Evolutionary conservation across 2,329 filamentous ascomycete genomes (phyloP), one percentile per base, ranked within the genome.

Genomic region (Fusarium torulosum): DNA sequence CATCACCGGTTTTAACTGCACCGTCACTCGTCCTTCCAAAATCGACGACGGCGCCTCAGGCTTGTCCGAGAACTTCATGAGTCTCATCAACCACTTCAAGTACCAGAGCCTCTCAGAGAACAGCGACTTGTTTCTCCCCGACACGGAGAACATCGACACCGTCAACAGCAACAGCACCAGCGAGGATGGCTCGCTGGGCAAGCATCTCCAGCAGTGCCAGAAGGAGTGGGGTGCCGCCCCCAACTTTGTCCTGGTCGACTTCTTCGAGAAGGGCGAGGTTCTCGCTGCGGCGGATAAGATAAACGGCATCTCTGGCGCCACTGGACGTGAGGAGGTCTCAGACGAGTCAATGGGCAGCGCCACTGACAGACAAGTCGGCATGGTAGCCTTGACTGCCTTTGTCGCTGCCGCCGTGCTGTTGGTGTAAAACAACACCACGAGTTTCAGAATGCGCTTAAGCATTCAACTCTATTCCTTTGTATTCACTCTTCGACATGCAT

Each of bases 21-120:
- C 83, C 0, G 83, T 92, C 6, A 83, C 91, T 73, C 88, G 92
- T 1, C 92, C 92, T 0, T 78, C 83, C 0, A 77, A 78, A 7
- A 79, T 89, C 33, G 76, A 78, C 21, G 75, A 81, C 5, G 84
- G 84, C 47, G 73, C 84, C 17, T 72, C 81, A 2, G 91, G 90
- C 3, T 74, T 91, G 25, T 74, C 81, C 0, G 82, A 83, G 2
- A 86, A 86, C 69, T 84, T 88, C 71, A 84, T 96, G 76, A 88
- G 91, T 25, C 81, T 96, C 11, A 84, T 92, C 81, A 96, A 96
- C 82, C 92, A 96, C 80, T 95, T 96, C 81, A 84, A 91, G 53
- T 89, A 94, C 80, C 80, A 83, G 58, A 78, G 75, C 7, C 75
- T 88, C 21, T 75, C 81, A n/a, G 77, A 84, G 6, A 82, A 82